Base-by-base conservation (phyloP, 2,329 filamentous ascomycete genomes). In the Catunica adiposa region DNA sequence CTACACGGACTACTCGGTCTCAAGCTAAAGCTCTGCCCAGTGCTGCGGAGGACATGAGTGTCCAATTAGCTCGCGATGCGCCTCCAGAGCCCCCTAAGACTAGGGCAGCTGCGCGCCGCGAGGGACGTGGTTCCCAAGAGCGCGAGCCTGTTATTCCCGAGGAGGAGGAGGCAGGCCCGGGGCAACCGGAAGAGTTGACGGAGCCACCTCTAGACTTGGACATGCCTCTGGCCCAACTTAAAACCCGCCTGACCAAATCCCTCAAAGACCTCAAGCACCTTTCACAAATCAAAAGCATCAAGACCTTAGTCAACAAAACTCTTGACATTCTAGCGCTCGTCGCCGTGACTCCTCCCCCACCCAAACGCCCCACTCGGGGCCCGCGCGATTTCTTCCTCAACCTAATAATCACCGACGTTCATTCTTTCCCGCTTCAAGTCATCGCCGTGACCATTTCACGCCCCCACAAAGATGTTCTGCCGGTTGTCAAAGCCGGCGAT, bases 311-410 rank as follows among this genome's bases (percentile, higher is more conserved):
- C 3, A 50, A 50, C 20, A 57, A 57, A 70, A 73, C 55, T 23
- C 63, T 77, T 1, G 76, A 82, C 62, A 67, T 80, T 4, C 65
- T 81, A 7, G 79, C 71, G 15, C 68, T 83, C 5, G 77, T 71
- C 3, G 75, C 76, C 14, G 70, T 71, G 48, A 68, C 69, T 17
- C 75, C 77, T 2, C 66, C 71, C 8, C 68, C 73, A 50, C 73
- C 79, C 5, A 68, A 71, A 57, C 72, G 79, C 38, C 76, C 76
- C 25, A 80, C 79, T 62, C 68, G 71, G 58, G 77, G 77, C 0
- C 77, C 77, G 2, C 70, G 78, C 22, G 77, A 82, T 62, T 82
- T 75, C 65, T 73, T 77, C 66, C 72, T 80, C 61, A 72, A 74
- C 15, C 75, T 83, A 60, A 74, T 72, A 42, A 66, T 80, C 11